Evolutionary conservation across 768 basidiomycete species (phyloP), one percentile per base, ranked within the genome.

Genomic region (Lactarius vividus): DNA sequence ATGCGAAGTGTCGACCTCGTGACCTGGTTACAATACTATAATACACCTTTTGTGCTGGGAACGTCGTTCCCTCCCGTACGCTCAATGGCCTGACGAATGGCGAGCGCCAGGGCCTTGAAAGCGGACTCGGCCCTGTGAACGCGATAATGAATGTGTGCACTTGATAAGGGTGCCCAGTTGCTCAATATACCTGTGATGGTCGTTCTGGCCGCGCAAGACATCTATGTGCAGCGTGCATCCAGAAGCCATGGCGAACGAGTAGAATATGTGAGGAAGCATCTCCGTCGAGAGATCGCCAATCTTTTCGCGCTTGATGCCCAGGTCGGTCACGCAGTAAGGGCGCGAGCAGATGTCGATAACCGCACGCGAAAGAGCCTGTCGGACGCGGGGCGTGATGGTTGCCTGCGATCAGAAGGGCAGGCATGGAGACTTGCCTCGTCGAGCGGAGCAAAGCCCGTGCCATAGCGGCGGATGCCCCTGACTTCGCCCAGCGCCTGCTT

Each of bases 321-420:
- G 85, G 67, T 98, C 89, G 28, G 92, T 91, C 61, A 96, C 88
- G 76, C 97, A 99, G 80, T 89, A 97, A 2, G 97, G 96, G 42
- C 97, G 87, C 64, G 95, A 94, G 74, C 97, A 98, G 67, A 99
- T 98, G 77, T 99, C 97, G 67, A 99, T 94, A 56, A 99, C 97
- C 20, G 94, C 95, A 71, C 97, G 82, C 1, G 95, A 93, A 57
- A 99, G 85, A 1, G 97, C 94, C 96, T 98, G 73, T 31, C 57
- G 35, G 62, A 44, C 55, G 46, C 28, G 66, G 60, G 28, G 37
- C 33, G 64, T 29, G 61, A 62, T 15, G 44, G 59, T 28, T 23
- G 54, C 40, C 7, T 52, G 64, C 29, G 54, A 29, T 39, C 16
- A 29, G 52, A 46, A 15, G 39, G 18, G 39, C 4, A 31, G n/a